Conservation (phyloP, 2,329 filamentous ascomycete genomes). For the Monilinia vaccinii-corymbosi region DNA sequence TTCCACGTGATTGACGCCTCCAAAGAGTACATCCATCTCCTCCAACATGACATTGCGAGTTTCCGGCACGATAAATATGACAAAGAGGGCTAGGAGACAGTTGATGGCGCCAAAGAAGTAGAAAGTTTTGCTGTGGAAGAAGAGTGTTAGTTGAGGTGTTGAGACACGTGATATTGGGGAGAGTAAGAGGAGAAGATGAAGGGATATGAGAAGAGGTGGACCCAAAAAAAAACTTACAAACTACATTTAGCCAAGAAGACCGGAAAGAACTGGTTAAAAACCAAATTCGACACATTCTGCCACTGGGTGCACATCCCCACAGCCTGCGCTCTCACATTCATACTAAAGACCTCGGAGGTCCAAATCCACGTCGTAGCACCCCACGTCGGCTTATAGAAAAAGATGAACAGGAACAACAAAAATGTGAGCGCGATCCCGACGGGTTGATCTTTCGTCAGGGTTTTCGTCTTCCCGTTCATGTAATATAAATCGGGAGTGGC, state of each 20-base stretch:
- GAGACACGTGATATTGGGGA: background rate
- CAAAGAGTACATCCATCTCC: constrained; percentile 48
- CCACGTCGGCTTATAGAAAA: constrained; percentile 64
- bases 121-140: constrained; percentile 19
- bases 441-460: constrained; percentile 45
- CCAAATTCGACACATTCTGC: constrained; percentile 56
- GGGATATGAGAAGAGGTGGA: background rate
- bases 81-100: constrained; percentile 38
- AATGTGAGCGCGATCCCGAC: constrained; percentile 62
- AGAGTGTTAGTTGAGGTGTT: background rate
- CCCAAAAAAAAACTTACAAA: constrained; percentile 26
- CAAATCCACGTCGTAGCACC: constrained; percentile 64
- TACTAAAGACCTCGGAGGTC: constrained; percentile 60
- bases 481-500: constrained; percentile 38
- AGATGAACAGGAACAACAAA: constrained; percentile 56
- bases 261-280: constrained; percentile 64
- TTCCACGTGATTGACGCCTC: constrained; percentile 25
- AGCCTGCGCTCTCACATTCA: constrained; percentile 64
- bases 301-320: constrained; percentile 56
- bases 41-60: constrained; percentile 46
- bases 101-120: constrained; percentile 48
- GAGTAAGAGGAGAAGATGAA: background rate
- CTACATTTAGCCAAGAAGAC: constrained; percentile 50
- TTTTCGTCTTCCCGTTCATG: constrained; percentile 28
- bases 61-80: constrained; percentile 44